Evolutionary conservation across 2,329 filamentous ascomycete species (phyloP), one percentile per base, ranked within the genome.

Genomic region (Pezicula radicicola): DNA sequence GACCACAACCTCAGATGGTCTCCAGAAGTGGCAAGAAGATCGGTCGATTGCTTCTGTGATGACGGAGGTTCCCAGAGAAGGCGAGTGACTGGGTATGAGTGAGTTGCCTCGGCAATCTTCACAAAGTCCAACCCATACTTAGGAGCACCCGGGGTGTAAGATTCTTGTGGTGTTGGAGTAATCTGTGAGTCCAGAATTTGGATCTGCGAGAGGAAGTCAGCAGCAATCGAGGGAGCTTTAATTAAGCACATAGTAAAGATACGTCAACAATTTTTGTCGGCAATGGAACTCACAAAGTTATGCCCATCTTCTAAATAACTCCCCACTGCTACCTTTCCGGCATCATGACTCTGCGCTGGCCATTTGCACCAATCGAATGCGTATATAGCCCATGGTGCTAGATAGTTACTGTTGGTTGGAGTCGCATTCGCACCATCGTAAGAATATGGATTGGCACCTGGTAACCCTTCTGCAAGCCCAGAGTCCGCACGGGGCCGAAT

Each of bases 311-410:
- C 94, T 48, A 97, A 75, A 68, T 97, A 97, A 74, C 94, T 99
- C 54, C 93, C 94, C 37, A 99, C 80, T 12, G 94, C 94, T 62
- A 99, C 81, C 72, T 97, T 97, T 37, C 94, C 94, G 3, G 90
- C 91, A 56, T 89, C 86, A 60, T 85, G 85, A 63, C 72, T 85
- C 64, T 91, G 84, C 2, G 93, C 85, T 15, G 89, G 84, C 93
- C 94, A 99, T 72, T 99, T 99, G 76, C 94, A 99, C 94, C 94
- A 99, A 73, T 99, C 94, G 64, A 96, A 93, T 12, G 94, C 93
- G 69, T 97, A 99, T 50, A 96, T 86, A 13, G 91, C 88, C 91
- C 94, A 99, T 0, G 93, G 92, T 4, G 93, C 91, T 57, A 96
- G 74, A 67, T 97, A 96, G 68, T 93, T 97, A 76, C 91, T 96